Evolutionary conservation across 495 filamentous ascomycete species (phyloP), one percentile per base, ranked within the genome.

Genomic region (Tetracladium marchalianum): DNA sequence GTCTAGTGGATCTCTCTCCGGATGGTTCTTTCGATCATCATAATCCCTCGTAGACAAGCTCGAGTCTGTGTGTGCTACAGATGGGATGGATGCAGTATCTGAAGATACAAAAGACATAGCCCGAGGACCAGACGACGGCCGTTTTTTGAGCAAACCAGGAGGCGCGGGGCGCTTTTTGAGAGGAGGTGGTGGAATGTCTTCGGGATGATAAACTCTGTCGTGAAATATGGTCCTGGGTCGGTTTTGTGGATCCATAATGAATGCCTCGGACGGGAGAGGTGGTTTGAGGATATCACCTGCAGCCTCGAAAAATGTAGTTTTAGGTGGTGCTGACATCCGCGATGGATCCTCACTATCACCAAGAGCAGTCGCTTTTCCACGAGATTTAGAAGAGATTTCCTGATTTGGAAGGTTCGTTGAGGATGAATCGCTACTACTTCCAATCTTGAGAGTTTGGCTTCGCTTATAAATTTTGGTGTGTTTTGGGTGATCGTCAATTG

Each of bases 141-240:
- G 11, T 5, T 15, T 35, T n/a, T 36, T 24, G 39, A 27, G 1
- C 53, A 40, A 8, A 22, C 40, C 7, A 52, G 18, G 5, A 56
- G 39, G 11, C 3, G 52, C 46, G 15, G 46, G 17, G 1, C 57
- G 53, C 39, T 81, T 82, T 48, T 77, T 76, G 0, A 83, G 64
- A 4, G 81, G 73, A 6, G 87, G 84, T n/a, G 76, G 80, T 1
- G 92, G 92, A 38, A 97, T 94, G 62, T 98, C 92, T 34, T 84
- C 78, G 0, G 90, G 87, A 58, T 90, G 85, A 63, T 98, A 98
- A 19, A 97, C 75, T 11, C 92, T 83, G 62, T 97, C 92, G 66
- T 98, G 92, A 65, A 96, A 96, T 48, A 98, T 97, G 11, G 93
- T 95, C 33, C 85, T 77, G 5, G 87, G 77, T n/a, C 92, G 84